These are phyloP conservation scores for Fraxinus albicans DNA, from an alignment of 305 asterid species.

Conservation along the genomic window DNA sequence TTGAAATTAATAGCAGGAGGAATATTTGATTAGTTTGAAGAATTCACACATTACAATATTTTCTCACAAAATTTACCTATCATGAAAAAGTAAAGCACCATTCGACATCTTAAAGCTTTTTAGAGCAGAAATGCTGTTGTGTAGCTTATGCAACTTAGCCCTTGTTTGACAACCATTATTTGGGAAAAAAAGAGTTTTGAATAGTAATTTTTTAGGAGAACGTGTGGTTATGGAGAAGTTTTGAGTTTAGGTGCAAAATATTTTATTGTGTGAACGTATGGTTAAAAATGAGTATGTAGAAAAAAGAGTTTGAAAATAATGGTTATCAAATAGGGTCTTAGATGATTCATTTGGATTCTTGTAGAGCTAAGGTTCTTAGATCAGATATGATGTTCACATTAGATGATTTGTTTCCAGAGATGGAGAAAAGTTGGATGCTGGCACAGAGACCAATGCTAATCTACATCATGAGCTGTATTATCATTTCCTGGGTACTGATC, in stretches of 20 bases:
- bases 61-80: not conserved
- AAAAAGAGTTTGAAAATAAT: not conserved
- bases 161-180: not conserved
- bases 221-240: not conserved
- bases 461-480: conserved; percentile 82
- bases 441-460: conserved; percentile 81
- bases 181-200: not conserved
- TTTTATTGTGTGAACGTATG: not conserved
- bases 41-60: not conserved
- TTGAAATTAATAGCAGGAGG: not conserved
- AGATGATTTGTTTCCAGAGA: conserved; percentile 47
- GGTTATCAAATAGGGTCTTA: not conserved
- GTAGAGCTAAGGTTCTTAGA: not conserved
- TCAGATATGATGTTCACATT: conserved; percentile 25
- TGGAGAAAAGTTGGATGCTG: conserved; percentile 75
- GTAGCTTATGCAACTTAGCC: not conserved
- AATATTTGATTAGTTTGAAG: not conserved
- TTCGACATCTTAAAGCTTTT: not conserved
- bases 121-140: not conserved
- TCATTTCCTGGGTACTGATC: conserved; percentile 88
- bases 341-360: conserved; percentile 11
- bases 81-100: not conserved
- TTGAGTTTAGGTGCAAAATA: not conserved
- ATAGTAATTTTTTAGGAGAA: not conserved
- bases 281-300: not conserved